phyloP scores from a whole-genome alignment of 805 yeast species.

The Lachancea lanzarotensis region DNA sequence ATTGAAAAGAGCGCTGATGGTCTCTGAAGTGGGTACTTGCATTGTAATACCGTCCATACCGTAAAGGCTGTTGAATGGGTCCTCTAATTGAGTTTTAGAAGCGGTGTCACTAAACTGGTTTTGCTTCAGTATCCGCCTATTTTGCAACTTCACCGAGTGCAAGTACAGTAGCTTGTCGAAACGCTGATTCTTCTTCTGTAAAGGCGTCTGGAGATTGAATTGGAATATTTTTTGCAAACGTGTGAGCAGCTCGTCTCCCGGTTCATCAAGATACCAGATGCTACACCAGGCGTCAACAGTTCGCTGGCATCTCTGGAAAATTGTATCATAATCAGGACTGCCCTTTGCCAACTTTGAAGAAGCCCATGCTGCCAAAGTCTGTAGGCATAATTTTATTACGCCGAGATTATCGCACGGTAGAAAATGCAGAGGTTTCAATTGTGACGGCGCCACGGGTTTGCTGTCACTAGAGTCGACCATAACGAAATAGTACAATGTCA shows the following conservation, averaged over 20 bases:
- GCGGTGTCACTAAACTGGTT: not conserved
- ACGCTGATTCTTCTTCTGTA: not conserved
- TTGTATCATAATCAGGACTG: conserved; percentile 18
- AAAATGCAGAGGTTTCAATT: conserved; percentile 21
- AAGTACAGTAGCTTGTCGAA: conserved; percentile 9
- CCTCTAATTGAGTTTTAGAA: conserved; percentile 13
- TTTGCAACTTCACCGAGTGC: conserved; percentile 4
- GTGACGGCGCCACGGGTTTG: conserved; percentile 18
- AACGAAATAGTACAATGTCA: conserved; percentile 26
- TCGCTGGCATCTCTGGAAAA: conserved; percentile 18
- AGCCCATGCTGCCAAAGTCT: conserved; percentile 20
- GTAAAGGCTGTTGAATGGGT: conserved; percentile 26
- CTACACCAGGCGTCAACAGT: conserved; percentile 24
- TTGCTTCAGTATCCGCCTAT: not conserved
- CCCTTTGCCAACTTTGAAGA: conserved; percentile 9
- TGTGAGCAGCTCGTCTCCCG: conserved; percentile 13
- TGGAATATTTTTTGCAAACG: conserved; percentile 12
- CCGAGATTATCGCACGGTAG: conserved; percentile 26
- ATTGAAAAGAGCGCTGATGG: conserved; percentile 2
- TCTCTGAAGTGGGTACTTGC: conserved; percentile 3
- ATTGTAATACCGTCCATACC: conserved; percentile 8
- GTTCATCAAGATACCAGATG: conserved; percentile 18
- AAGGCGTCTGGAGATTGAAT: conserved; percentile 5
- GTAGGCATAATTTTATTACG: conserved; percentile 22
- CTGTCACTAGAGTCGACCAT: conserved; percentile 15